Conservation (phyloP, 192 early-diverging fungal genomes). For the Gamsiella multidivaricata region DNA sequence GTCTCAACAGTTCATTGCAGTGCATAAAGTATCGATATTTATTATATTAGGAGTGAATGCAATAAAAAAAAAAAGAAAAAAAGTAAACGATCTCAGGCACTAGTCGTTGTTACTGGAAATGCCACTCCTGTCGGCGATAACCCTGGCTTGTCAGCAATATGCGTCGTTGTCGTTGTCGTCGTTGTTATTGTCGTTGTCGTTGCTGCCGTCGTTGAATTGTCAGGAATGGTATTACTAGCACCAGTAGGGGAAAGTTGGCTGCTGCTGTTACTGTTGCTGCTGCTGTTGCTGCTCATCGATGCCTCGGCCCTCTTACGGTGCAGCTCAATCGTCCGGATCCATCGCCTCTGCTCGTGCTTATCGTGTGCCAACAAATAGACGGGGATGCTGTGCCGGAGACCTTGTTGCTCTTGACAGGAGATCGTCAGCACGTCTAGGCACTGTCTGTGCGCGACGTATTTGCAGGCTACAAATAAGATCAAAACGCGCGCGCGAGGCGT, state of each 20-base stretch:
- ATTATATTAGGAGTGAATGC: neutral
- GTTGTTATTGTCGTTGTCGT: too few relatives aligned
- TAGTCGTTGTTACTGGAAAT: neutral
- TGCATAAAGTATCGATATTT: too few relatives aligned
- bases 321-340: constrained; percentile 53
- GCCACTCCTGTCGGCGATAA: neutral
- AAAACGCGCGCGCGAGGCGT: too few relatives aligned
- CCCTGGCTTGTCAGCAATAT: too few relatives aligned
- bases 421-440: constrained; percentile 49
- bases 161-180: too few relatives aligned
- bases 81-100: too few relatives aligned
- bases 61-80: neutral
- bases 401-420: constrained; percentile 54
- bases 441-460: constrained; percentile 53
- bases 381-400: constrained; percentile 44
- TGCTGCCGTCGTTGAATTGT: neutral
- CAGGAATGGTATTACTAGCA: neutral
- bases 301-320: constrained; percentile 38
- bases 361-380: constrained; percentile 53
- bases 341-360: constrained; percentile 49
- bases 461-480: constrained; percentile 39
- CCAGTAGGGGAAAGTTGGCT: neutral
- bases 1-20: too few relatives aligned
- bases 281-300: neutral
- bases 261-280: neutral